Conservation (phyloP, 768 basidiomycete species). For the Megacollybia marginata region DNA sequence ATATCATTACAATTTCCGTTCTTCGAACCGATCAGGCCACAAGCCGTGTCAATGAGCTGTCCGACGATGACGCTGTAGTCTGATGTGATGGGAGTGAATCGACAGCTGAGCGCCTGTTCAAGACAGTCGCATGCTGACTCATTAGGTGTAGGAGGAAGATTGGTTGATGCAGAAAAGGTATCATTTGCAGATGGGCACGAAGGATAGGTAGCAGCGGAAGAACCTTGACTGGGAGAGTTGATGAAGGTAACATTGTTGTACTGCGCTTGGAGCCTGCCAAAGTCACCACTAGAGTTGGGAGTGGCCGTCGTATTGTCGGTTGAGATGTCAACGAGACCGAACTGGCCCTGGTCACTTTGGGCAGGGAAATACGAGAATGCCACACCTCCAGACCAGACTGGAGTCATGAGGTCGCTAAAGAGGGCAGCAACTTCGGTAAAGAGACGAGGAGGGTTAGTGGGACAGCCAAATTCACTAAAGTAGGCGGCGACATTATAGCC, state of each 20-base stretch:
- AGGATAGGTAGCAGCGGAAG: slow-evolving; percentile 41
- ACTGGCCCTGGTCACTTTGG: slow-evolving; percentile 59
- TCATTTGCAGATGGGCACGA: slow-evolving; percentile 57
- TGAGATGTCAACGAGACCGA: slow-evolving; percentile 80
- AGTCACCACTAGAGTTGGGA: slow-evolving; percentile 43
- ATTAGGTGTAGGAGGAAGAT: slow-evolving; percentile 80
- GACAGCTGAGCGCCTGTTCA: slow-evolving; percentile 59
- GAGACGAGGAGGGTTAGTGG: slow-evolving; percentile 48
- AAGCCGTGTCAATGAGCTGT: slow-evolving; percentile 56
- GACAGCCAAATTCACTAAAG: slow-evolving; percentile 86
- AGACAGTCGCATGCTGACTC: slow-evolving; percentile 75
- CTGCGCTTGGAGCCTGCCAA: slow-evolving; percentile 52
- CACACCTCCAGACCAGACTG: slow-evolving; percentile 83
- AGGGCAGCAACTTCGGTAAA: slow-evolving; percentile 79
- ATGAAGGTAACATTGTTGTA: slow-evolving; percentile 49
- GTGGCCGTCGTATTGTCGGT: slow-evolving; percentile 59
- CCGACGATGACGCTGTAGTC: slow-evolving; percentile 60
- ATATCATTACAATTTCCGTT: slow-evolving; percentile 65
- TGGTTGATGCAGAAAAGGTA: slow-evolving; percentile 57
- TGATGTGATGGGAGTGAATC: slow-evolving; percentile 55
- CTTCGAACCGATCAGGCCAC: slow-evolving; percentile 61
- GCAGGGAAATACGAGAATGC: slow-evolving; percentile 92
- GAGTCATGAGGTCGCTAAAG: slow-evolving; percentile 64
- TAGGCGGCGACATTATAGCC: slow-evolving; percentile 76
- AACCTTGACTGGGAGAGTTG: slow-evolving; percentile 45